A percentile compares a stretch with the other conserved stretches of the same genome.
These are phyloP conservation scores for Niebla homalea DNA, from an alignment of 495 filamentous ascomycete genomes.

Conservation along the genomic window DNA sequence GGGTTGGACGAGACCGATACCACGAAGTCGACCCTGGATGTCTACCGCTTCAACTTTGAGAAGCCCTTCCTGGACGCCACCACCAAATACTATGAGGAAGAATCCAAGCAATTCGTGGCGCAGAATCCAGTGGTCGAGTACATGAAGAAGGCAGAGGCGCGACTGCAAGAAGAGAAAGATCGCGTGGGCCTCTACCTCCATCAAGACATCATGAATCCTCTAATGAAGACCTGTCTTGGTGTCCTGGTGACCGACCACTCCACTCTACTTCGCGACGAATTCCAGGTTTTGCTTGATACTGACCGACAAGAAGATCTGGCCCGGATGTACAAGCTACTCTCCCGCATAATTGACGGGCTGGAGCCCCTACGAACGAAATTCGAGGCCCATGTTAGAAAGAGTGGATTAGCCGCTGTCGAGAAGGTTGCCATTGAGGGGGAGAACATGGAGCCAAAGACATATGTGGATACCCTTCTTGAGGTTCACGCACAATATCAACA, in stretches of 20 bases:
- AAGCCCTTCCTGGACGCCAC: slow-evolving; percentile 81
- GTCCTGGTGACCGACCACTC: slow-evolving; percentile 85
- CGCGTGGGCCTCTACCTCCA: slow-evolving; percentile 88
- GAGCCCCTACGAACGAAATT: slow-evolving; percentile 83
- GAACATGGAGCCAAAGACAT: slow-evolving; percentile 86
- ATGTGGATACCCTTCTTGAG: slow-evolving; percentile 88
- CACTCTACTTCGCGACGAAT: slow-evolving; percentile 75
- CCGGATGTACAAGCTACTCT: slow-evolving; percentile 88
- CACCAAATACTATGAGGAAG: slow-evolving; percentile 70
- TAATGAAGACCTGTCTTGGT: slow-evolving; percentile 79
- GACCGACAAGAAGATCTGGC: slow-evolving; percentile 91
- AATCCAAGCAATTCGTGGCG: slow-evolving; percentile 85
- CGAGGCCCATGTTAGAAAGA: slow-evolving; percentile 83
- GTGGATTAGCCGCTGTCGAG: slow-evolving; percentile 73
- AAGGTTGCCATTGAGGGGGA: slow-evolving; percentile 86
- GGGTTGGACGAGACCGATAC: slow-evolving; percentile 89
- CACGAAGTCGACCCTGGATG: slow-evolving; percentile 86
- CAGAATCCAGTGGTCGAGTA: slow-evolving; percentile 98
- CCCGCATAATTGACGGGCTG: slow-evolving; percentile 80
- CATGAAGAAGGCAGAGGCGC: slow-evolving; percentile 96
- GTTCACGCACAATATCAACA: slow-evolving; percentile 87
- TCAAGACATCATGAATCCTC: slow-evolving; percentile 64
- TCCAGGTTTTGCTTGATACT: slow-evolving; percentile 88
- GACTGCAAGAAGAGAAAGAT: slow-evolving; percentile 88
- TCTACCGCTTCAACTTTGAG: slow-evolving; percentile 87